Evolutionary conservation across 441 rosid species (phyloP).

Genomic region (Euphorbia celastroides): DNA sequence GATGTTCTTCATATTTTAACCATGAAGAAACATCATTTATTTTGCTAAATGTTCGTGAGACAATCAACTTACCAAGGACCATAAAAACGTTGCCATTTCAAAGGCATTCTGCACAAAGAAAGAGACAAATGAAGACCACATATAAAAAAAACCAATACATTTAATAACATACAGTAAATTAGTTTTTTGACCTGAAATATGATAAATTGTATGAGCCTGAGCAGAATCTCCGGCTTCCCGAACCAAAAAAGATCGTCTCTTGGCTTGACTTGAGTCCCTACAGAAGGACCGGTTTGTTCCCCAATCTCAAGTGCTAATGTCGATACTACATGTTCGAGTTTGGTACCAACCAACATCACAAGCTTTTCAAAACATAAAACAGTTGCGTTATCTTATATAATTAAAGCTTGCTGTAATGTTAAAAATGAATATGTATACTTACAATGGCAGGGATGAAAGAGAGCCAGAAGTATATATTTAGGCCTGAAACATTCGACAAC

Average conservation of each 20-base stretch:
- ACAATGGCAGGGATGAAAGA: slow-evolving; percentile 94
- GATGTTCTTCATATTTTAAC: background rate
- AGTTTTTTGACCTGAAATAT: slow-evolving; percentile 65
- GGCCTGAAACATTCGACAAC: slow-evolving; percentile 41
- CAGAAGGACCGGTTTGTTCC: slow-evolving; percentile 62
- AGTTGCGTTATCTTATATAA: slow-evolving; percentile 1
- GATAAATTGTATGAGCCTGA: slow-evolving; percentile 74
- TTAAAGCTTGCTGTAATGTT: background rate
- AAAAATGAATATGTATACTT: slow-evolving; percentile 28
- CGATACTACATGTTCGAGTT: slow-evolving; percentile 91
- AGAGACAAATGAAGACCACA: slow-evolving; percentile 6
- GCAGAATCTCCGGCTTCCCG: slow-evolving; percentile 75
- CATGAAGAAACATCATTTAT: background rate
- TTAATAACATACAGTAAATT: background rate
- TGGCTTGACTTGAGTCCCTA: slow-evolving; percentile 76
- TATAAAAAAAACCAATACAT: background rate
- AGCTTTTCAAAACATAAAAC: slow-evolving; percentile 42
- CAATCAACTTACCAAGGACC: slow-evolving; percentile 69
- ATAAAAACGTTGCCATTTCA: slow-evolving; percentile 93
- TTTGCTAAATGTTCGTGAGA: background rate
- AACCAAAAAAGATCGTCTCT: slow-evolving; percentile 94
- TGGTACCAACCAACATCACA: slow-evolving; percentile 87
- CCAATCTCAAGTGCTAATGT: slow-evolving; percentile 76
- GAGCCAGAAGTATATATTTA: slow-evolving; percentile 89
- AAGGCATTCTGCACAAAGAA: slow-evolving; percentile 72